A percentile compares a stretch with the other conserved stretches of the same genome.
Conservation (phyloP, 192 early-diverging fungal species). For the Backusella luteola region DNA sequence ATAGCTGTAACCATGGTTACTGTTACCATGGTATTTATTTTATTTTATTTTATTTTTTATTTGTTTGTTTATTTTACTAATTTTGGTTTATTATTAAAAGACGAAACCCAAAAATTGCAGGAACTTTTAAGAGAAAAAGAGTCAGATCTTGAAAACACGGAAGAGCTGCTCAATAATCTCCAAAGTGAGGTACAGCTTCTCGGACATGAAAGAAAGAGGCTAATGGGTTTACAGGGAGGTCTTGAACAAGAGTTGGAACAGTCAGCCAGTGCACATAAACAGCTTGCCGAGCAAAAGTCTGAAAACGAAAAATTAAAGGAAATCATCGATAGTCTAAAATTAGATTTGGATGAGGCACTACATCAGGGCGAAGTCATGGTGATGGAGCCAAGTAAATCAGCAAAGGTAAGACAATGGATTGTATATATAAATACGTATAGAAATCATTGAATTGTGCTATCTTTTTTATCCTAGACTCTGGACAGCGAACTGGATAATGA, state of each 20-base stretch:
- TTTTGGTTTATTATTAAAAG: constrained; percentile 9
- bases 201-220: constrained; percentile 36
- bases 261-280: constrained; percentile 32
- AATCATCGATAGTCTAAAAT: constrained; percentile 40
- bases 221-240: constrained; percentile 22
- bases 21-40: not conserved
- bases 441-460: not conserved
- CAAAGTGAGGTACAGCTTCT: constrained; percentile 29
- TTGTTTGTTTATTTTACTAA: not conserved
- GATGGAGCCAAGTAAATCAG: not conserved
- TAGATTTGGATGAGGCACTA: constrained; percentile 41
- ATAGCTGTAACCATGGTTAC: not conserved
- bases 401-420: not conserved
- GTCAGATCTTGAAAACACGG: constrained; percentile 29
- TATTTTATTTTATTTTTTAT: not conserved
- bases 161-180: constrained; percentile 29
- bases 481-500: constrained; percentile 20
- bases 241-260: constrained; percentile 31
- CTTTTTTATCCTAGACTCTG: constrained; percentile 8
- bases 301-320: constrained; percentile 40
- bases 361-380: constrained; percentile 3
- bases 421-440: not conserved
- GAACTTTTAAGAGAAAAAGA: constrained; percentile 38
- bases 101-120: constrained; percentile 44
- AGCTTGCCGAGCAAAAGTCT: constrained; percentile 38